Base-by-base conservation (phyloP, 1,139 yeast genomes). In the Kodamaea sp. region DNA sequence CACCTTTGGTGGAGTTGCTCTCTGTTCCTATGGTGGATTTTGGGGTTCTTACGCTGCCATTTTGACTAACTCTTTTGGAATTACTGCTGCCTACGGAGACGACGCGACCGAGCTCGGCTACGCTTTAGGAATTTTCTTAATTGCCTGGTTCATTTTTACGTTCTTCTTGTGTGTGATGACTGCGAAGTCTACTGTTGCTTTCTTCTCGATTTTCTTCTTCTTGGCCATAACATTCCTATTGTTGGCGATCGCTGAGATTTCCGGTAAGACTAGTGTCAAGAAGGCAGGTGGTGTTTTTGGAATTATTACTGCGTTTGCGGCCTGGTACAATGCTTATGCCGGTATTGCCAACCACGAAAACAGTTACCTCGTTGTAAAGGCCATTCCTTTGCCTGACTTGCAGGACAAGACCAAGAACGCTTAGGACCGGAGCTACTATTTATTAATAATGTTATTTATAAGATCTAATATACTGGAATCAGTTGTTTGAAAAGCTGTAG, bases 271-370 rank as follows among this genome's bases (percentile, higher is more conserved):
- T 34, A 61, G 27, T 7, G 49, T 46, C 61, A 70, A 73, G 41
- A 79, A 69, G 51, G 95, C 92, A 14, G 96, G 80, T 26, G 96
- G 96, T 46, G 82, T 82, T 20, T 64, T 84, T 41, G 96, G 96
- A 26, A 55, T 88, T n/a, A 58, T 87, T 23, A 80, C 90, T 24
- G 86, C 96, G 1, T 77, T 84, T 48, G 58, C 78, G 34, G 95
- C 95, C 10, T 88, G 92, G 90, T 88, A 87, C 57, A 85, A 86
- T 57, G 96, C 96, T 5, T 85, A 78, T 50, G 94, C 95, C n/a
- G 96, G 95, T 79, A 60, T 88, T 36, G 86, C 94, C 32, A 84
- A 75, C 46, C 64, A 62, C 50, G 84, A 77, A 59, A 88, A 83
- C 64, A 69, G 87, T 24, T 86, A 83, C 60, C 39, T 86, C 37